Evolutionary conservation across 2,329 filamentous ascomycete species (phyloP), one percentile per base, ranked within the genome.

Genomic region (Talaromyces sp.): DNA sequence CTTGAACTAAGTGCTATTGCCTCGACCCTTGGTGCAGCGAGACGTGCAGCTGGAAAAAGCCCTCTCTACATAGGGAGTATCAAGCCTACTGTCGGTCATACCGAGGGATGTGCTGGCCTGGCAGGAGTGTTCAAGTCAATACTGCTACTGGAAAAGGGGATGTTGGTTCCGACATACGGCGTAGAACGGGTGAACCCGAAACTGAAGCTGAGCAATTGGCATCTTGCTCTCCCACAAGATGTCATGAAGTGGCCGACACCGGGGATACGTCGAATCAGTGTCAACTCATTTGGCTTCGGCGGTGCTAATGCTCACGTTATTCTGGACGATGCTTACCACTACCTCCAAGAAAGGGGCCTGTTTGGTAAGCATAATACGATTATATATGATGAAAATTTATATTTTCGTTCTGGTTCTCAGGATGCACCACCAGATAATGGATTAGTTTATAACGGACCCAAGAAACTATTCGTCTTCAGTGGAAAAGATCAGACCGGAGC

Each of bases 271-370:
- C 57, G 67, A 46, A 62, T 59, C 2, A 65, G 63, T 35, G 71
- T 82, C 1, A 81, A 80, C 61, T 75, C 75, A 11, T 82, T 81
- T 62, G 79, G 77, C 0, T 73, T 70, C 54, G 74, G 73, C 19
- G 74, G 74, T 5, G 69, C 72, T 2, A 76, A 76, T 60, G 71
- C 69, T 0, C 72, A 75, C 61, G 58, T 56, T 12, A 62, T 69
- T 63, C n/a, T 71, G 38, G 66, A 67, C 10, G 50, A 43, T 41
- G 48, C 27, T 46, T 17, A 31, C 17, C 11, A 17, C 10, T 14
- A 14, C 14, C 10, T 29, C 27, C 31, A 35, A 10, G 14, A 21
- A 8, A 38, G 19, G 2, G n/a, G 24, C 12, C 5, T n/a, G 11
- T 4, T n/a, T 24, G 11, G 29, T 10, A n/a, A 11, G 11, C 11